Percentiles rank a stretch among this genome's conserved stretches.
These are phyloP conservation scores for Uronychia binucleata DNA, from an alignment of 73 alveolate genomes.

Conservation along the genomic window DNA sequence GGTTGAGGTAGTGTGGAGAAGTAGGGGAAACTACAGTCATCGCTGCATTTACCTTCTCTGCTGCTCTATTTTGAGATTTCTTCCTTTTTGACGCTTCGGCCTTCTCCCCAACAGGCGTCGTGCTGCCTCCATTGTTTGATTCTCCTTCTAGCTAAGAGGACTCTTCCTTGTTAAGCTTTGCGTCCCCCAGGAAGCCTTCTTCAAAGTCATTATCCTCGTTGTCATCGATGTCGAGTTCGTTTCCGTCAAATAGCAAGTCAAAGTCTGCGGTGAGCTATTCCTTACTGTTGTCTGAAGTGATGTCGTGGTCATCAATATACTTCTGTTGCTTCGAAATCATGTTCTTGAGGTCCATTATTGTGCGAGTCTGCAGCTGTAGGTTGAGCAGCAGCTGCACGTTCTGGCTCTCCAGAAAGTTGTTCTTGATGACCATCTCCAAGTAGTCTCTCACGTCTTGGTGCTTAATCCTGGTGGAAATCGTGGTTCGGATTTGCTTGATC, in stretches of 20 bases:
- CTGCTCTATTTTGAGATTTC: background rate
- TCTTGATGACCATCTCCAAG: slow-evolving; percentile 74
- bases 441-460: slow-evolving; percentile 74
- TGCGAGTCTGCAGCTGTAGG: slow-evolving; percentile 71
- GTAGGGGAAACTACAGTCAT: background rate
- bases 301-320: slow-evolving; percentile 45
- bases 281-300: background rate
- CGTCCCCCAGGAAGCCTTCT: background rate
- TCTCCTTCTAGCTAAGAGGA: background rate
- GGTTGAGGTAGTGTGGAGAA: background rate
- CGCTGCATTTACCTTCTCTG: background rate
- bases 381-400: slow-evolving; percentile 78
- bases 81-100: background rate
- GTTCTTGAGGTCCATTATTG: slow-evolving; percentile 59
- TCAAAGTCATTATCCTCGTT: background rate
- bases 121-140: background rate
- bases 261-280: too few relatives aligned
- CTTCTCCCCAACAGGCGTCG: background rate
- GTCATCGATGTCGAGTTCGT: background rate
- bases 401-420: slow-evolving; percentile 72
- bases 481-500: slow-evolving; percentile 63
- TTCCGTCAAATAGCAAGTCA: slow-evolving; percentile 1
- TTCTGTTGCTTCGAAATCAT: slow-evolving; percentile 42
- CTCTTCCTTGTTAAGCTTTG: background rate
- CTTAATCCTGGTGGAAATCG: slow-evolving; percentile 63